Base-by-base conservation (phyloP, 1,284 basidiomycete species). In the Ceratobasidium theobromae region DNA sequence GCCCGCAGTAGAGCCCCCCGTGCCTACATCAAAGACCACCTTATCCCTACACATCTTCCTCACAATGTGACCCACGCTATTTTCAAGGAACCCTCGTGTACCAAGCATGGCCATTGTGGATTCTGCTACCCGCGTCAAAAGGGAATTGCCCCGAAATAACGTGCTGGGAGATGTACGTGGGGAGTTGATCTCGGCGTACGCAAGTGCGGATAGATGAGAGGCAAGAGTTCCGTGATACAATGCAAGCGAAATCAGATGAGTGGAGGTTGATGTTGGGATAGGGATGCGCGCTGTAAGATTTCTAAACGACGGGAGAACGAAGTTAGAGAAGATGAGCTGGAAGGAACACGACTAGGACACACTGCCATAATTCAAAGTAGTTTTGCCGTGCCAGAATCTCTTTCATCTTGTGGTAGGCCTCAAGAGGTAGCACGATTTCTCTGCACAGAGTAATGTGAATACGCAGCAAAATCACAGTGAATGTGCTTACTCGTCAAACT, bases 51-150 rank as follows among this genome's bases (percentile, higher is more conserved):
- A 88, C 45, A 93, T 78, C 52, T 82, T 81, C 52, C 89, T 85
- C 40, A 93, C 79, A 35, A 84, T 79, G 28, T 76, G 74, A 11
- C 90, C 91, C 45, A 93, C 81, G 71, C 88, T 89, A 23, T 84
- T 84, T 73, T 93, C 91, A 23, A 93, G 79, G 73, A 91, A 93
- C 0, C 79, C 77, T n/a, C 49, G 49, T 72, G 79, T 84, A 12
- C 91, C 91, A 71, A 90, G 88, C 77, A 84, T 86, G 23, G 80
- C 78, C 85, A 93, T 91, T 70, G 85, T 86, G 4, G 85, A 75
- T 72, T 93, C 91, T 76, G 92, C 84, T 9, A 86, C 85, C 75
- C 91, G 93, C 23, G 91, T 93, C 64, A 93, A 80, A 40, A 83
- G 84, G 4, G 87, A 90, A 73, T 92, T 93, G 28, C 89, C 90